Percentiles rank a stretch among this genome's conserved stretches.
Conservation (phyloP, 2,329 filamentous ascomycete species). For the Fusarium subtropicale region DNA sequence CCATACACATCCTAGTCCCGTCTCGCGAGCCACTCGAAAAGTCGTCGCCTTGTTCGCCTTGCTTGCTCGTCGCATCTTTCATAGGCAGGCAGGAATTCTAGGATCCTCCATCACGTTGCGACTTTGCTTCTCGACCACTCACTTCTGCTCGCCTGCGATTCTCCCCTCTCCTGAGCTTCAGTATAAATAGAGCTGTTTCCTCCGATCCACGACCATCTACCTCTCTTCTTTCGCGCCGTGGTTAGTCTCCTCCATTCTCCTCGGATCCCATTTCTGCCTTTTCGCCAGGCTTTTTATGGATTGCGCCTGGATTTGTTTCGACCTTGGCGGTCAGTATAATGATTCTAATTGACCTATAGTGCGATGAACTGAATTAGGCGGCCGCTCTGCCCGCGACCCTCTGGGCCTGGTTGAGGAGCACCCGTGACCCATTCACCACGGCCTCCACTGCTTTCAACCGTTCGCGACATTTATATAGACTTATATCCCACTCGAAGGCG, state of each 20-base stretch:
- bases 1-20: constrained; percentile 19
- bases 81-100: constrained; percentile 32
- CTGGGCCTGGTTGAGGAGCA: constrained; percentile 50
- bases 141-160: constrained; percentile 43
- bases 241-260: constrained; percentile 37
- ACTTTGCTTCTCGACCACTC: constrained; percentile 44
- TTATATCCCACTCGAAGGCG: constrained; percentile 6
- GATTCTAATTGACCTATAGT: constrained; percentile 40
- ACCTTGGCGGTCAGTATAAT: constrained; percentile 19
- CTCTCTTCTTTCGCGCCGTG: constrained; percentile 29
- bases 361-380: constrained; percentile 53
- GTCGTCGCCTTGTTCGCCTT: constrained; percentile 44
- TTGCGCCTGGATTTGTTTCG: constrained; percentile 16
- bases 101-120: constrained; percentile 29
- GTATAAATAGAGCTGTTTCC: constrained; percentile 39
- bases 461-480: constrained; percentile 17
- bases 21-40: constrained; percentile 34
- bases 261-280: constrained; percentile 16
- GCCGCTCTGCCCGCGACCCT: constrained; percentile 51
- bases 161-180: constrained; percentile 6
- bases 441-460: constrained; percentile 22
- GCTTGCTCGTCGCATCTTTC: constrained; percentile 30
- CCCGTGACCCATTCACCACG: constrained; percentile 42
- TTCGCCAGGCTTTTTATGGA: constrained; percentile 23
- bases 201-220: constrained; percentile 7